These are phyloP conservation scores for Dipodascus geniculatus DNA, from an alignment of 805 yeast genomes.

Conservation along the genomic window DNA sequence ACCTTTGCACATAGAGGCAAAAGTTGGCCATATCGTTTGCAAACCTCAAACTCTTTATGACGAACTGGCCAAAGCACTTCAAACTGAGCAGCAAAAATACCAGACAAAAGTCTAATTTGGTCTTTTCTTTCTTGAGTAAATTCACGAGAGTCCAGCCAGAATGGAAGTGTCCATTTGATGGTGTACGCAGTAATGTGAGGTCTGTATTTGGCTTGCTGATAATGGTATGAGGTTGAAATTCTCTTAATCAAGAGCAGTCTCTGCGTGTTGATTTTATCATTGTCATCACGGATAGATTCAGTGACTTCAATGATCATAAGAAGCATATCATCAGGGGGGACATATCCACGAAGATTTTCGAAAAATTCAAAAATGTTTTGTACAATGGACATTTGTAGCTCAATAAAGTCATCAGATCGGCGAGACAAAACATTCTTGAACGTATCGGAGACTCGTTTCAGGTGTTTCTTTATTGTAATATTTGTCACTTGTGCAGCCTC, in stretches of 20 bases:
- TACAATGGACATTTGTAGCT: conserved; percentile 42
- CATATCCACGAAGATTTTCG: conserved; percentile 30
- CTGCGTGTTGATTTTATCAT: conserved; percentile 42
- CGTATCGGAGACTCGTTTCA: conserved; percentile 11
- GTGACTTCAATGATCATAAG: conserved; percentile 35
- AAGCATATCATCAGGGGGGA: conserved; percentile 31
- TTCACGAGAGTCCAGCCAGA: conserved; percentile 15
- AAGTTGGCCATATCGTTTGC: conserved; percentile 21
- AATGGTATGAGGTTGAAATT: conserved; percentile 19
- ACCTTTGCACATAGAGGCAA: conserved; percentile 21
- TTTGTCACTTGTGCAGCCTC: conserved; percentile 8
- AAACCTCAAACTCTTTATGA: conserved; percentile 15
- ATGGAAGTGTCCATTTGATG: conserved; percentile 19
- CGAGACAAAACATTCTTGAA: conserved; percentile 7
- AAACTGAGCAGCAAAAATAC: conserved; percentile 21
- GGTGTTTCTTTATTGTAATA: conserved; percentile 6
- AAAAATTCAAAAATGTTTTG: conserved; percentile 49
- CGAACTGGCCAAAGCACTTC: conserved; percentile 21
- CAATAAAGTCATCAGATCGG: conserved; percentile 7
- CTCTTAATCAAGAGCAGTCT: conserved; percentile 50
- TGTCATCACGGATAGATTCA: conserved; percentile 44
- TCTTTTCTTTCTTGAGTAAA: conserved; percentile 15
- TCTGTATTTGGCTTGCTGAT: conserved; percentile 14
- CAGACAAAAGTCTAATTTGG: conserved; percentile 18
- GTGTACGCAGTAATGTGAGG: conserved; percentile 18